Percentiles rank a stretch among this genome's conserved stretches.
phyloP scores from a whole-genome alignment of 345 rosid species.

The Mercurialis annua region DNA sequence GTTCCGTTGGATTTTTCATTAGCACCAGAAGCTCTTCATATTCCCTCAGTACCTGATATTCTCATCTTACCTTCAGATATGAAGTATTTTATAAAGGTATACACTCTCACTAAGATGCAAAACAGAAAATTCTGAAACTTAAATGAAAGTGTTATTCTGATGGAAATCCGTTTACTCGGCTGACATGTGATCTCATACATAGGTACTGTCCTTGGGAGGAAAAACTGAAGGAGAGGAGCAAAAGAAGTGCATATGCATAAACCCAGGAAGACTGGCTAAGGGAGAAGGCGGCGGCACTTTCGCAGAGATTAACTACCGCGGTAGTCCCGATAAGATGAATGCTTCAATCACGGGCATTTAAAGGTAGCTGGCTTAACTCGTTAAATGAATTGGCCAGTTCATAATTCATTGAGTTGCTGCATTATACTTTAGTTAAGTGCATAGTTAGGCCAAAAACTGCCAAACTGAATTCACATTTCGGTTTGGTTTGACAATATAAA shows the following conservation, averaged over 20 bases:
- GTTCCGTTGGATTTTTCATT: conserved; percentile 76
- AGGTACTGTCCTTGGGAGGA: conserved; percentile 62
- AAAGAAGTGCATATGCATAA: conserved; percentile 64
- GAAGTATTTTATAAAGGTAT: conserved; percentile 75
- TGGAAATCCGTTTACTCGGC: neutral
- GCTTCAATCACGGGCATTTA: conserved; percentile 70
- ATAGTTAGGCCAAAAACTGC: neutral
- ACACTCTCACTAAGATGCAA: conserved; percentile 2
- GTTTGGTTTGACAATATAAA: no score
- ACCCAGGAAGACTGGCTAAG: conserved; percentile 85
- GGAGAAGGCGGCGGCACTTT: conserved; percentile 92
- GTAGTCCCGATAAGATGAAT: conserved; percentile 51
- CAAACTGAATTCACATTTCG: no score
- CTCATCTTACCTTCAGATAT: conserved; percentile 82
- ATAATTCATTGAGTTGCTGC: neutral
- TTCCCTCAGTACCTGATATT: conserved; percentile 59
- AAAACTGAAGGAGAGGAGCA: conserved; percentile 51
- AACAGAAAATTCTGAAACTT: neutral
- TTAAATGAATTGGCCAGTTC: neutral
- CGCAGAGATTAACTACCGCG: conserved; percentile 58
- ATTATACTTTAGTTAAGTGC: neutral
- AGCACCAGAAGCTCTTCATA: conserved; percentile 58
- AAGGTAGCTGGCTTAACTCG: neutral
- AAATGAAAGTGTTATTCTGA: neutral
- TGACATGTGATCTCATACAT: conserved; percentile 7